phyloP scores from a whole-genome alignment of 164 flowering plant species.

The Vitis rupestris region DNA sequence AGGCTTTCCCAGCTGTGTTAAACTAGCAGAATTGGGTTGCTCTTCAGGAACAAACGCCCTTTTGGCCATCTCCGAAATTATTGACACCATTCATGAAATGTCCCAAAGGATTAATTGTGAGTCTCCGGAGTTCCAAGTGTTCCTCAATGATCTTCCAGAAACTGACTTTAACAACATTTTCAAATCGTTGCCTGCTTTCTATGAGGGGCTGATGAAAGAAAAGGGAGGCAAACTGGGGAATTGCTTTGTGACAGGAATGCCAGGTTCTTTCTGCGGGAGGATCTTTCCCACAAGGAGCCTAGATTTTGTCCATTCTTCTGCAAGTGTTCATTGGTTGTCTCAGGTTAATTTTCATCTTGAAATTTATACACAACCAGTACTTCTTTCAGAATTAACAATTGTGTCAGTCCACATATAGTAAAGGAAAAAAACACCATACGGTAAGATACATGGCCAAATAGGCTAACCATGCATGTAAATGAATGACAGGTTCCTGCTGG shows the following conservation, averaged over 20 bases:
- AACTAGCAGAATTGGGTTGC: conserved; percentile 12
- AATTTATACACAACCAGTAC: background rate
- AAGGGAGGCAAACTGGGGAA: background rate
- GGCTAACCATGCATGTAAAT: background rate
- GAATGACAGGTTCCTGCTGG: conserved; percentile 8
- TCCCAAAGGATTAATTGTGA: background rate
- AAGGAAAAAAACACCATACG: background rate
- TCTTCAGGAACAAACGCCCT: conserved; percentile 12
- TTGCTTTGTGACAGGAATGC: background rate
- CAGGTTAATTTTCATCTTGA: background rate
- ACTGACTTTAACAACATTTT: conserved; percentile 7
- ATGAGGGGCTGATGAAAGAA: background rate
- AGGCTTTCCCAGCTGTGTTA: background rate
- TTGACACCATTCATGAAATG: background rate
- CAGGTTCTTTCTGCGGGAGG: conserved; percentile 5
- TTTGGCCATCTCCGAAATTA: conserved; percentile 6
- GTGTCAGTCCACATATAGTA: background rate
- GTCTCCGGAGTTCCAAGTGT: conserved; percentile 10
- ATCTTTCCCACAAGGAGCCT: conserved; percentile 1
- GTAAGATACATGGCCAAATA: background rate
- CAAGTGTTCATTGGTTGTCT: conserved; percentile 9
- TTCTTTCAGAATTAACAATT: background rate
- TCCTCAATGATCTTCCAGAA: conserved; percentile 6
- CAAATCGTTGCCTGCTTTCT: background rate
- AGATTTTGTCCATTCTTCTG: conserved; percentile 7